These are phyloP conservation scores for Phaeophleospora eucalypticola DNA, from an alignment of 2,329 filamentous ascomycete species.

Conservation along the genomic window DNA sequence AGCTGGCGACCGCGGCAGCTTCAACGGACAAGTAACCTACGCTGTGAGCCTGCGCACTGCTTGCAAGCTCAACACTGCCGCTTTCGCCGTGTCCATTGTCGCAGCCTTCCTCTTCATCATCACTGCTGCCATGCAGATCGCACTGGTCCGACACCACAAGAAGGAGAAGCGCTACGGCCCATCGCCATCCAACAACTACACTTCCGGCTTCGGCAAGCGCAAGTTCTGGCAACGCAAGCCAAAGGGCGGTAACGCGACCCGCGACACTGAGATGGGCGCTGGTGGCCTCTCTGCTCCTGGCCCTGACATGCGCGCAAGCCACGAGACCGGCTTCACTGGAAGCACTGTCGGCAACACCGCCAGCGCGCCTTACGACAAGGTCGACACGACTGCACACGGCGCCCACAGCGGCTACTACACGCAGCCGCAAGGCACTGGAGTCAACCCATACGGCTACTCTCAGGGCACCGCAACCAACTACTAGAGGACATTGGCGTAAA, in stretches of 20 bases:
- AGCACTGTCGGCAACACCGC: slow-evolving; percentile 43
- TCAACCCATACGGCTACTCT: slow-evolving; percentile 40
- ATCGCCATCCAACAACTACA: slow-evolving; percentile 64
- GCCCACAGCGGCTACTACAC: slow-evolving; percentile 44
- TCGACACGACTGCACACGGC: slow-evolving; percentile 27
- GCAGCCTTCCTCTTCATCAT: slow-evolving; percentile 74
- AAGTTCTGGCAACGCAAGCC: slow-evolving; percentile 32
- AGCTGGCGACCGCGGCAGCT: slow-evolving; percentile 45
- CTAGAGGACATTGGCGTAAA: slow-evolving; percentile 12
- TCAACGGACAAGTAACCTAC: slow-evolving; percentile 42
- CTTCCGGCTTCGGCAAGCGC: slow-evolving; percentile 51
- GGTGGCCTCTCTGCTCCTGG: slow-evolving; percentile 27
- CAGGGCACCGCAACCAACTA: slow-evolving; percentile 30
- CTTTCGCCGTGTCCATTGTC: slow-evolving; percentile 73
- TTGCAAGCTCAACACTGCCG: slow-evolving; percentile 72
- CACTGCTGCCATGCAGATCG: slow-evolving; percentile 65
- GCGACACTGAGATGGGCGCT: slow-evolving; percentile 43
- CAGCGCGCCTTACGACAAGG: slow-evolving; percentile 27
- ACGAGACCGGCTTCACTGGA: slow-evolving; percentile 44
- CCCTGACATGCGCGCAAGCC: slow-evolving; percentile 41
- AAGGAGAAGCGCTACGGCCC: slow-evolving; percentile 70
- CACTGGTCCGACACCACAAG: slow-evolving; percentile 66
- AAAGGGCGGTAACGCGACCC: slow-evolving; percentile 29
- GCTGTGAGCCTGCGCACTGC: slow-evolving; percentile 52
- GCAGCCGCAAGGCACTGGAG: slow-evolving; percentile 38